A percentile compares a stretch with the other conserved stretches of the same genome.
These are phyloP conservation scores for Barbatosphaeria neglecta DNA, from an alignment of 495 filamentous ascomycete genomes.

Conservation along the genomic window DNA sequence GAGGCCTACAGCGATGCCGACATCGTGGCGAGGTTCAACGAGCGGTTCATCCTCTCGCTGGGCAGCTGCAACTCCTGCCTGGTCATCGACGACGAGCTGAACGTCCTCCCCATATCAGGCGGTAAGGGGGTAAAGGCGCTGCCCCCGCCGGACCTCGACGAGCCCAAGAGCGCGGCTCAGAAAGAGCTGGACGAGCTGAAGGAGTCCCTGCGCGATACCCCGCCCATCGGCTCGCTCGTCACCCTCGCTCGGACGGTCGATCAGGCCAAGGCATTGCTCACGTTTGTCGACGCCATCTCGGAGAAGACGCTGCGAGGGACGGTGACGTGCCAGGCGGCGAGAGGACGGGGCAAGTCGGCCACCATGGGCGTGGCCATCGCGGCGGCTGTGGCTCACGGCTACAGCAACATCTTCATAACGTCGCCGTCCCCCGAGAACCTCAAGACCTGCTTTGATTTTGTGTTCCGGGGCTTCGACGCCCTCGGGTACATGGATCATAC, in stretches of 20 bases:
- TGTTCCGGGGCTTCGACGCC: conserved; percentile 97
- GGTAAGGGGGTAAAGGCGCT: conserved; percentile 83
- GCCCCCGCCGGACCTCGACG: conserved; percentile 59
- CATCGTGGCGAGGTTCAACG: conserved; percentile 88
- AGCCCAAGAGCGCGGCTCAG: conserved; percentile 50
- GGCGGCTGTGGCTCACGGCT: conserved; percentile 87
- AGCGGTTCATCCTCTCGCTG: conserved; percentile 90
- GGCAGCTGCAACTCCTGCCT: conserved; percentile 90
- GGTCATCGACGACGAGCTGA: conserved; percentile 95
- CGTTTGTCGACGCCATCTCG: conserved; percentile 90
- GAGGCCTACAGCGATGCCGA: conserved; percentile 81
- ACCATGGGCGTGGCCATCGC: conserved; percentile 90
- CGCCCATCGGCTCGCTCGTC: conserved; percentile 75
- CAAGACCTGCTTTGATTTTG: conserved; percentile 95
- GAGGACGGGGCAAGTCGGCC: conserved; percentile 95
- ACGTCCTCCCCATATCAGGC: conserved; percentile 93
- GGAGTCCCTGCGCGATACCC: conserved; percentile 69
- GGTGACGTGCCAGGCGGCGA: conserved; percentile 82
- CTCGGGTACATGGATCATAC: conserved; percentile 85
- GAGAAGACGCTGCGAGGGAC: conserved; percentile 94
- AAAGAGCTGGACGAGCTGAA: conserved; percentile 80
- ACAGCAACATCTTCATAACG: conserved; percentile 99
- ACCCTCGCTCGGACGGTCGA: conserved; percentile 81
- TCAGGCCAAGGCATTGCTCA: conserved; percentile 88
- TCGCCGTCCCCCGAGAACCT: conserved; percentile 97